Base-by-base conservation (phyloP, 331 rosid species). In the Ulmus americana region DNA sequence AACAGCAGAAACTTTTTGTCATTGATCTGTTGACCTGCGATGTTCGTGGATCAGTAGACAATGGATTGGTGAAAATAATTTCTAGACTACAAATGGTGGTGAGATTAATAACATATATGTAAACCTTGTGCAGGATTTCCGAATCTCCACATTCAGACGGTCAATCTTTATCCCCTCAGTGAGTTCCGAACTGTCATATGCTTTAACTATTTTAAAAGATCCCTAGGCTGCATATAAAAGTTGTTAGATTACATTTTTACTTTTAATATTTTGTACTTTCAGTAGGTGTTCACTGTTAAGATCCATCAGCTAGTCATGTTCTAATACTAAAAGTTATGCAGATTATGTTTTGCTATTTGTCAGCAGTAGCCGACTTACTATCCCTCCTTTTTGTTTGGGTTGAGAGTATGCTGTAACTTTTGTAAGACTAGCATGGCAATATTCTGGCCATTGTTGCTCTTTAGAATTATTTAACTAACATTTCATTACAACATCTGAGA, bases 281-380 rank as follows among this genome's bases (percentile, higher is more conserved):
- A 20, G 76, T 81, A 75, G 86, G 56, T 75, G 77, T 47, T 82
- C 78, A 38, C 82, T 82, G 65, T 58, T 81, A 44, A 79, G 85
- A 79, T 85, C 95, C 53, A 76, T 69, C 71, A 83, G 86, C 70
- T 70, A 70, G 78, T 84, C 85, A 6, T 72, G 69, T 73, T 87
- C 82, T 56, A 80, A 76, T 70, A 70, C 81, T 48, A 74, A 76
- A 77, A 86, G 88, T 75, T 74, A 74, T 82, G 83, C 84, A 5
- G 71, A 77, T 88, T 81, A 82, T 62, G 81, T 51, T 67, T 79
- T 55, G 43, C 55, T 53, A 64, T 69, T 41, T 16, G 45, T 45
- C 52, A 46, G 22, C n/a, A 22, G 45, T n/a, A 47, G 56, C 50
- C n/a, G 55, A 15, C 47, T 53, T 72, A 22, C 41, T 5, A 8